Evolutionary conservation across 352 stramenopile genomes (phyloP).

Genomic region (Globisporangium camurandrum): DNA sequence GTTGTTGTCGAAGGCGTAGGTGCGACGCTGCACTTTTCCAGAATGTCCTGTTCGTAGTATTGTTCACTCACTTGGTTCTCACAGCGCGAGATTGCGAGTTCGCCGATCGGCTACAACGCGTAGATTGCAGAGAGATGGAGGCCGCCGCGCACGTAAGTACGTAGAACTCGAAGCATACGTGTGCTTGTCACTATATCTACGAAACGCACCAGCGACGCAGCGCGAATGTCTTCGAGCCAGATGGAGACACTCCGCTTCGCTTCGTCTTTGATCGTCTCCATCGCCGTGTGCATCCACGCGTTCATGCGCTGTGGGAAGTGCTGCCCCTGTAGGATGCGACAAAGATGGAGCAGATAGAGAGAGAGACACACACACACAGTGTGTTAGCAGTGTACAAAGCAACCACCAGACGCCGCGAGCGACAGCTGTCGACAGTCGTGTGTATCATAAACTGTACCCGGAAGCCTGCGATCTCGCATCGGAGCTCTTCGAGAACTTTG

Average conservation of each 20-base stretch:
- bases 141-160: too few species aligned
- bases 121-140: background rate
- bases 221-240: constrained; percentile 70
- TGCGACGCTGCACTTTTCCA: constrained; percentile 53
- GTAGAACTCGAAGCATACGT: background rate
- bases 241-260: constrained; percentile 50
- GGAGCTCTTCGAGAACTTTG: constrained; percentile 66
- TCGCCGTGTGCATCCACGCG: constrained; percentile 68
- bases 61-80: constrained; percentile 75
- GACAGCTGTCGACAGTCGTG: too few species aligned
- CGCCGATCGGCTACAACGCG: constrained; percentile 37
- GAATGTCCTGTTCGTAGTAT: constrained; percentile 68
- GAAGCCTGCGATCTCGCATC: constrained; percentile 58
- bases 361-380: too few species aligned
- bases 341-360: background rate
- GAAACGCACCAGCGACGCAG: constrained; percentile 32
- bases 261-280: constrained; percentile 69
- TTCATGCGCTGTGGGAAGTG: constrained; percentile 72
- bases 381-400: too few species aligned
- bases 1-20: too few species aligned
- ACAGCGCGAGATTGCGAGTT: constrained; percentile 56
- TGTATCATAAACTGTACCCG: constrained; percentile 20
- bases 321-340: constrained; percentile 25
- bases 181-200: background rate
- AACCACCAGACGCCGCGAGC: too few species aligned